A percentile compares a stretch with the other conserved stretches of the same genome.
phyloP scores from a whole-genome alignment of 2,329 filamentous ascomycete genomes.

The Botryotinia globosa region DNA sequence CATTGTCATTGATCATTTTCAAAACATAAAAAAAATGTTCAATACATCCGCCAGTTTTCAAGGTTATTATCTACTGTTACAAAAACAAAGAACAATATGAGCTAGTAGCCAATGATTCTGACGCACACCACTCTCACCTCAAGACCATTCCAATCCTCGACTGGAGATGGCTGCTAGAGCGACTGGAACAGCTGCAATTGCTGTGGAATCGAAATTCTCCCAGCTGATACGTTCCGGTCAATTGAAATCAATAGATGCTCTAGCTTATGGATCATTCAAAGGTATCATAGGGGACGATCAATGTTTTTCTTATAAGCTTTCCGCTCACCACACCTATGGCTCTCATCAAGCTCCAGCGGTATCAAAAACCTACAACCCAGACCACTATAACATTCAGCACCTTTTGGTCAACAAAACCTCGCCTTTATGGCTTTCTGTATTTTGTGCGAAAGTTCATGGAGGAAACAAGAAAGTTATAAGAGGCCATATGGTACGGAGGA shows the following conservation, averaged over 20 bases:
- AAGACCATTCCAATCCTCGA: not conserved
- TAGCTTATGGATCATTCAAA: constrained; percentile 4
- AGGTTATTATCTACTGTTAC: not conserved
- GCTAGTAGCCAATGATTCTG: not conserved
- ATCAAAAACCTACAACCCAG: not conserved
- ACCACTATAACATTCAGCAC: constrained; percentile 13
- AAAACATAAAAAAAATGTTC: not conserved
- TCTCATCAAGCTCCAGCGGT: not conserved
- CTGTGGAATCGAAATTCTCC: constrained; percentile 5
- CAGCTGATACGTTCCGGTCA: not conserved
- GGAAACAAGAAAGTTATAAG: constrained; percentile 46
- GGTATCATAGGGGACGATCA: not conserved
- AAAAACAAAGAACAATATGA: not conserved
- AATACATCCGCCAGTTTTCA: not conserved
- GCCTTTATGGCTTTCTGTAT: constrained; percentile 49
- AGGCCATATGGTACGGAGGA: constrained; percentile 44
- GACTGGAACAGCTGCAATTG: not conserved
- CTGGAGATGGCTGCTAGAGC: constrained; percentile 1
- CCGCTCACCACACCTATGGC: constrained; percentile 4
- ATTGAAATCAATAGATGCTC: not conserved
- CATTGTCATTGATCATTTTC: not conserved
- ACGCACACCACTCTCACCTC: not conserved
- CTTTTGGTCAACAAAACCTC: constrained; percentile 19
- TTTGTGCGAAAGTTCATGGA: constrained; percentile 35
- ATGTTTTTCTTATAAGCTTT: not conserved